Evolutionary conservation across 371 early-diverging fungal genomes (phyloP).

Genomic region (Mortierella sp.): DNA sequence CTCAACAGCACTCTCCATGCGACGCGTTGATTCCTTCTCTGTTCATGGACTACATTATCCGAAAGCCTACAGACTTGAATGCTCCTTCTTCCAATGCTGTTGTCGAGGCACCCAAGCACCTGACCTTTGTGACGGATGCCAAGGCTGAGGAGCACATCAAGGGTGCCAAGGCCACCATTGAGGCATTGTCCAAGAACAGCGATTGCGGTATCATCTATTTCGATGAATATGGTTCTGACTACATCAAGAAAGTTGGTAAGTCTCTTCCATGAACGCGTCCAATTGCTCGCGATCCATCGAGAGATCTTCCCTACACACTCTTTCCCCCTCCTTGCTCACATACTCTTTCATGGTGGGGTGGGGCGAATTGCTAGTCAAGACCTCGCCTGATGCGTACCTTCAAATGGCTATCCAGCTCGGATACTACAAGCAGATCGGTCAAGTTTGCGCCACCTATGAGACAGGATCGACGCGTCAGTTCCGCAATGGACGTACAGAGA

Average conservation of each 20-base stretch:
- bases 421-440: slow-evolving; percentile 77
- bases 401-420: slow-evolving; percentile 91
- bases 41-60: slow-evolving; percentile 68
- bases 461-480: slow-evolving; percentile 84
- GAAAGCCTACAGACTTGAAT: slow-evolving; percentile 53
- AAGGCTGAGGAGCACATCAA: slow-evolving; percentile 58
- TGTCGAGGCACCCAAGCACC: slow-evolving; percentile 47
- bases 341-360: too few relatives aligned
- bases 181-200: slow-evolving; percentile 65
- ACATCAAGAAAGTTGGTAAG: slow-evolving; percentile 75
- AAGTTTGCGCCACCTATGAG: slow-evolving; percentile 81
- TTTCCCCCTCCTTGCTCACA: too few relatives aligned
- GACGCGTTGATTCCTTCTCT: slow-evolving; percentile 81
- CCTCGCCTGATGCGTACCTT: slow-evolving; percentile 87
- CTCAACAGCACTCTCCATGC: slow-evolving; percentile 77
- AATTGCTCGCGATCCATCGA: too few relatives aligned
- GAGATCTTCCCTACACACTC: too few relatives aligned
- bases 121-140: slow-evolving; percentile 64
- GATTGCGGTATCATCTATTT: slow-evolving; percentile 73
- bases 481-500: slow-evolving; percentile 88
- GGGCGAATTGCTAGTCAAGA: too few relatives aligned
- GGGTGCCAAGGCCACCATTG: slow-evolving; percentile 66
- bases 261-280: neutral
- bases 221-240: slow-evolving; percentile 70
- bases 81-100: slow-evolving; percentile 37